These are phyloP conservation scores for Xerocomus amazonicus DNA, from an alignment of 1,284 basidiomycete species.

Conservation along the genomic window DNA sequence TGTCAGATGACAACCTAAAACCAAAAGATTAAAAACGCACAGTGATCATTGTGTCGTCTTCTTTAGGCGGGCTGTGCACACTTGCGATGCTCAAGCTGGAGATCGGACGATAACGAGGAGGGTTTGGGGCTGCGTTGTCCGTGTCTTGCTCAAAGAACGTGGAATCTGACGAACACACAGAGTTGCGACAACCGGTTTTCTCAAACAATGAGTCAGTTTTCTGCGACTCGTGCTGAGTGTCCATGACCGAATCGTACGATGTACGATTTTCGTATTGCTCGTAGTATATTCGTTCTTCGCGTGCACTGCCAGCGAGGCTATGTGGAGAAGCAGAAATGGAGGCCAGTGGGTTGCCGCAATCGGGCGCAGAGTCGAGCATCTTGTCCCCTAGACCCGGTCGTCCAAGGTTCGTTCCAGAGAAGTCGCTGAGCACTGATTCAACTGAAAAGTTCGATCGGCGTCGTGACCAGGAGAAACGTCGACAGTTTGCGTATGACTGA, in stretches of 20 bases:
- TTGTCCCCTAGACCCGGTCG: slow-evolving; percentile 82
- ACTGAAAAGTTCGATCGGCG: slow-evolving; percentile 58
- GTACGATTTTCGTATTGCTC: slow-evolving; percentile 32
- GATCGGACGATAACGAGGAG: slow-evolving; percentile 56
- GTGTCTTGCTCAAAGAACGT: slow-evolving; percentile 55
- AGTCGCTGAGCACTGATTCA: slow-evolving; percentile 66
- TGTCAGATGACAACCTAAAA: slow-evolving; percentile 8
- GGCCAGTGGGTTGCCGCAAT: slow-evolving; percentile 55
- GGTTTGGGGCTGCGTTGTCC: slow-evolving; percentile 26
- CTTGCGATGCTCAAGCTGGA: slow-evolving; percentile 58
- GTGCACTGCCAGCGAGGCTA: slow-evolving; percentile 33
- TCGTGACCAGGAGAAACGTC: slow-evolving; percentile 58
- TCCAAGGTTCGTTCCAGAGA: slow-evolving; percentile 53
- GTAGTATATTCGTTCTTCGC: slow-evolving; percentile 1
- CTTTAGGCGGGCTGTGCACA: slow-evolving; percentile 49
- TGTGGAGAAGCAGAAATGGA: slow-evolving; percentile 66
- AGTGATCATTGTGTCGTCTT: slow-evolving; percentile 78
- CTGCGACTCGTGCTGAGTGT: slow-evolving; percentile 32
- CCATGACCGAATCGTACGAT: slow-evolving; percentile 63
- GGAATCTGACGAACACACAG: slow-evolving; percentile 53
- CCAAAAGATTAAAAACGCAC: slow-evolving; percentile 39
- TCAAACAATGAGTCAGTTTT: slow-evolving; percentile 62
- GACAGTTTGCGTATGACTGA: slow-evolving; percentile 50
- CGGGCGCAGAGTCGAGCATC: slow-evolving; percentile 73
- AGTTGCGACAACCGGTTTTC: slow-evolving; percentile 50